Percentiles rank a stretch among this genome's conserved stretches.
These are phyloP conservation scores for Stenogyne calaminthoides DNA, from an alignment of 305 asterid species.

Conservation along the genomic window DNA sequence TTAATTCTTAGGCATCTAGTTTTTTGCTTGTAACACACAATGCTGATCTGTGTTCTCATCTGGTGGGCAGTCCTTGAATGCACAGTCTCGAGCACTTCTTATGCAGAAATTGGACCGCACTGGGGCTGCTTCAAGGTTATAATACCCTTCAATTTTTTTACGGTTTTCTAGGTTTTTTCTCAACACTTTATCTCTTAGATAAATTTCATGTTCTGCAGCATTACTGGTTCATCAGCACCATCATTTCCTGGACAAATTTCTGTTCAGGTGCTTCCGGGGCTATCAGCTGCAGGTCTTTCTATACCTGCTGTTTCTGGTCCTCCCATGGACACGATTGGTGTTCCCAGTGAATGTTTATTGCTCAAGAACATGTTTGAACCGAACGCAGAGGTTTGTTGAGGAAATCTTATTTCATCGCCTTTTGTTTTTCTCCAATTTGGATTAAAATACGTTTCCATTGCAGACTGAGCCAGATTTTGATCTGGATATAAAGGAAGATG, in stretches of 20 bases:
- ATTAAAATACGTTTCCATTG: conserved; percentile 30
- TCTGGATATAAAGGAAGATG: conserved; percentile 77
- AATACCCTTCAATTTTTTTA: conserved; percentile 1
- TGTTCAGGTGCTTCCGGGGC: conserved; percentile 40
- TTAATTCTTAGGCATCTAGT: conserved; percentile 8
- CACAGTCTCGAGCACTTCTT: conserved; percentile 63
- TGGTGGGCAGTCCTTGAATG: conserved; percentile 64
- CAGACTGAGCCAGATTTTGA: conserved; percentile 73
- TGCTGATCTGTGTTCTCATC: conserved; percentile 26
- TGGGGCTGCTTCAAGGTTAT: conserved; percentile 61
- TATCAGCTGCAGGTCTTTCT: conserved; percentile 42
- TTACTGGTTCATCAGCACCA: conserved; percentile 43
- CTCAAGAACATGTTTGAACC: conserved; percentile 84
- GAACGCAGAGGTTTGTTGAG: conserved; percentile 51
- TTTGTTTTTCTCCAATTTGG: background rate
- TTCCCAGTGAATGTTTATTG: conserved; percentile 75
- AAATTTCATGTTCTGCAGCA: conserved; percentile 38
- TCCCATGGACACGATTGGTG: conserved; percentile 47
- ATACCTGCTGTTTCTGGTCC: conserved; percentile 46
- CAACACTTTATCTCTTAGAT: conserved; percentile 17
- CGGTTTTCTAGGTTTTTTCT: background rate
- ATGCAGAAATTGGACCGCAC: conserved; percentile 74
- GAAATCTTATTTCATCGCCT: background rate
- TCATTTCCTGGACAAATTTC: conserved; percentile 41
- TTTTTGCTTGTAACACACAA: conserved; percentile 23